Conservation (phyloP, 352 stramenopile genomes). For the Phytophthora litchii region DNA sequence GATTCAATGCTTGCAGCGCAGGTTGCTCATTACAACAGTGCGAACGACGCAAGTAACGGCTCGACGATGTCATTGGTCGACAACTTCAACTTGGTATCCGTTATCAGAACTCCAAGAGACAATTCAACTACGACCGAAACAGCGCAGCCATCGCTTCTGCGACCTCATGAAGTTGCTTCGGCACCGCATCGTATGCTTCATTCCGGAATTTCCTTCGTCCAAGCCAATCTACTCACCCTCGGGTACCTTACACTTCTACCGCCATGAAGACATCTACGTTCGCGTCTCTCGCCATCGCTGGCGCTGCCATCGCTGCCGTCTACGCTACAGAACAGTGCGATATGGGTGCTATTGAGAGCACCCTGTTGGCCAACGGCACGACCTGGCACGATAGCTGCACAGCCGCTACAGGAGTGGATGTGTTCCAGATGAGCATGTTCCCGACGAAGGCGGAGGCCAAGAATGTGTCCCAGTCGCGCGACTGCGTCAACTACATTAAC, state of each 20-base stretch:
- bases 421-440: slow-evolving; percentile 45
- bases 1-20: too few species aligned
- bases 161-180: neutral
- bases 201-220: slow-evolving; percentile 27
- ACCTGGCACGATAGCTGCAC: slow-evolving; percentile 40
- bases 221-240: slow-evolving; percentile 8
- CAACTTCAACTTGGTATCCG: slow-evolving; percentile 30
- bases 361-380: slow-evolving; percentile 58
- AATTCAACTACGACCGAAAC: neutral
- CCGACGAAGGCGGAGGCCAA: slow-evolving; percentile 53
- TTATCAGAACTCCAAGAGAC: slow-evolving; percentile 32
- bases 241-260: slow-evolving; percentile 5
- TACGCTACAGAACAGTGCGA: slow-evolving; percentile 44
- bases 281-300: slow-evolving; percentile 20
- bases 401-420: slow-evolving; percentile 49
- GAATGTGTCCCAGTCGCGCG: slow-evolving; percentile 48
- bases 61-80: slow-evolving; percentile 13
- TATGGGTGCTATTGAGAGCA: slow-evolving; percentile 52
- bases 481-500: slow-evolving; percentile 74
- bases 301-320: slow-evolving; percentile 15
- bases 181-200: slow-evolving; percentile 8
- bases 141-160: neutral
- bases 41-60: slow-evolving; percentile 11
- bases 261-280: slow-evolving; percentile 37
- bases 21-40: neutral